Base-by-base conservation (phyloP, 495 filamentous ascomycete species). In the Parmelia sp. region DNA sequence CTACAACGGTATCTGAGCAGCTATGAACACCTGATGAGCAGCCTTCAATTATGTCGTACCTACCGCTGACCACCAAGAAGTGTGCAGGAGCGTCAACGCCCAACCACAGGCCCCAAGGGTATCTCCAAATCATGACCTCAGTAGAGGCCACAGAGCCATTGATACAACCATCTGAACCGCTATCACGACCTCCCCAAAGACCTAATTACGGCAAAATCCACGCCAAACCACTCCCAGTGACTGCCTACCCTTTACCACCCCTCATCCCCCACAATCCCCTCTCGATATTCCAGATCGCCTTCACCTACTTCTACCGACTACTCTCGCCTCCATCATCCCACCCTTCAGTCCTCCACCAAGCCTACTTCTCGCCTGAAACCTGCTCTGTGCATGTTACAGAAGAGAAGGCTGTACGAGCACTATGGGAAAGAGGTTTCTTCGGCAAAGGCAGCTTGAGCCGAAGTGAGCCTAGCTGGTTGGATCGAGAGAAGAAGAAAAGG, bases 1-100 rank as follows among this genome's bases (percentile, higher is more conserved):
- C 92, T 96, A 96, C 92, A 95, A 96, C 92, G 92, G 92, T 96
- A 96, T 96, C 92, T 96, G 92, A 96, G 84, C 82, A 80, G 77
- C 62, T 17, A n/a, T 9, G 4, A n/a, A 40, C 25, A 27, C 14
- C n/a, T 4, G 23, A 25, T 5, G 4, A 27, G 23, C 19, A 49
- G 17, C 17, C 2, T 27, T 35, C 2, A 14, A 11, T 0, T 37
- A 10, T 33, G 3, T 4, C 23, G 2, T 23, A n/a, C 15, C 0
- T 6, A 8, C 23, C 21, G 53, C 62, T 64, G 40, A 64, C 23
- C n/a, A 42, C 36, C 1, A 1, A 31, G 10, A 58, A 64, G 31
- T 27, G 14, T 58, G 33, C 55, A 64, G 31, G 55, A n/a, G 33
- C 4, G 23, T 35, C 3, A 47, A 42, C 55, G 25, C 33, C 53